A percentile compares a stretch with the other conserved stretches of the same genome.
These are phyloP conservation scores for Blastobotrys niveus DNA, from an alignment of 1,139 yeast genomes.

Conservation along the genomic window DNA sequence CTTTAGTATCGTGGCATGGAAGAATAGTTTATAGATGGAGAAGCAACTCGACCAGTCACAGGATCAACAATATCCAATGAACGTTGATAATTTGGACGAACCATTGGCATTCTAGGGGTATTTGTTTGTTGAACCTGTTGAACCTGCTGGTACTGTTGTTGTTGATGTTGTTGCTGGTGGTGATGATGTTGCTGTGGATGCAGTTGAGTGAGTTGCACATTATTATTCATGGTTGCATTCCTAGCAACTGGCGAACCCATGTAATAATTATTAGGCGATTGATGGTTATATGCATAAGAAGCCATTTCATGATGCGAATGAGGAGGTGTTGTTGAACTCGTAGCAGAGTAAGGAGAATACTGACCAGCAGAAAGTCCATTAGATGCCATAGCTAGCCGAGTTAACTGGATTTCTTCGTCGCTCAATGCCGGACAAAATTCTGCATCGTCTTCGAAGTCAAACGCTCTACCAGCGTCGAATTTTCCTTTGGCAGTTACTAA, in stretches of 20 bases:
- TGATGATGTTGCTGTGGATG: background rate
- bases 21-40: constrained; percentile 36
- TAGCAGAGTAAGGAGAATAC: constrained; percentile 9
- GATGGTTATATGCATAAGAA: background rate
- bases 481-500: constrained; percentile 21
- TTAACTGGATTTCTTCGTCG: constrained; percentile 27
- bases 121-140: background rate
- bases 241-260: constrained; percentile 19
- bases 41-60: constrained; percentile 57
- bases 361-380: background rate
- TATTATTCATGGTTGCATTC: constrained; percentile 4
- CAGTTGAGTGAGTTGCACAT: background rate
- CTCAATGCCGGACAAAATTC: constrained; percentile 54
- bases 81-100: constrained; percentile 34
- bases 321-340: constrained; percentile 19
- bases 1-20: constrained; percentile 7
- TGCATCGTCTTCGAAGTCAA: constrained; percentile 58
- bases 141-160: background rate
- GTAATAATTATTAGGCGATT: constrained; percentile 16
- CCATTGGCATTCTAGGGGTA: background rate
- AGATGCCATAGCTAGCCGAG: constrained; percentile 11
- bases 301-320: constrained; percentile 7
- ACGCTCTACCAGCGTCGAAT: constrained; percentile 55
- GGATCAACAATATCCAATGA: constrained; percentile 67
- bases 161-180: too few species aligned